phyloP scores from a whole-genome alignment of 257 asterid species.

The Phtheirospermum japonicum region DNA sequence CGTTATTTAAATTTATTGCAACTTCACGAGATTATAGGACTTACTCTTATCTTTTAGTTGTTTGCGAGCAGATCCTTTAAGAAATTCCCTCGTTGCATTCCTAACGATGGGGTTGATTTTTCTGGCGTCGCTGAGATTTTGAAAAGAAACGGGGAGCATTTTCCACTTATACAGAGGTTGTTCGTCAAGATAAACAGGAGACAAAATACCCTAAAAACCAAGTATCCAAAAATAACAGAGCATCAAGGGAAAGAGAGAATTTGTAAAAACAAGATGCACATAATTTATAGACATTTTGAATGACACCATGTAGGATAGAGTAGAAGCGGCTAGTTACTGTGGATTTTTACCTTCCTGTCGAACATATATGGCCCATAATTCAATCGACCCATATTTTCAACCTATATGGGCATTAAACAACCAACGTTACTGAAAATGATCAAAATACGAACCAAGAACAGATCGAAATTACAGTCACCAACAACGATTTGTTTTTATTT shows the following conservation, averaged over 20 bases:
- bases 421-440: no score
- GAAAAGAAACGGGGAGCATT: conserved; percentile 66
- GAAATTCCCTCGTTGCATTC: conserved; percentile 26
- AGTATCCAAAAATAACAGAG: conserved; percentile 21
- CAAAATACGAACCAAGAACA: no score
- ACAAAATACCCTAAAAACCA: conserved; percentile 77
- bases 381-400: conserved; percentile 96
- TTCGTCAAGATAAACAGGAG: conserved; percentile 66
- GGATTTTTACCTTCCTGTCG: conserved; percentile 73
- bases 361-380: conserved; percentile 73
- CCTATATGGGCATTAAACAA: no score
- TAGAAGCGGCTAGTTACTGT: conserved; percentile 11
- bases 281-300: no score
- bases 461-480: no score
- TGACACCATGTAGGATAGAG: neutral
- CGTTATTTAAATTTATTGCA: no score
- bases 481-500: no score
- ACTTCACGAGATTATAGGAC: conserved; percentile 26
- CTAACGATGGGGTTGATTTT: conserved; percentile 37
- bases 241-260: no score
- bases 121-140: conserved; percentile 50
- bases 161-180: conserved; percentile 68
- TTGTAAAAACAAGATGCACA: no score
- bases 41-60: conserved; percentile 39
- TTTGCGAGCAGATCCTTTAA: conserved; percentile 28